Evolutionary conservation across 768 basidiomycete species (phyloP).

Genomic region (Mycena venus): DNA sequence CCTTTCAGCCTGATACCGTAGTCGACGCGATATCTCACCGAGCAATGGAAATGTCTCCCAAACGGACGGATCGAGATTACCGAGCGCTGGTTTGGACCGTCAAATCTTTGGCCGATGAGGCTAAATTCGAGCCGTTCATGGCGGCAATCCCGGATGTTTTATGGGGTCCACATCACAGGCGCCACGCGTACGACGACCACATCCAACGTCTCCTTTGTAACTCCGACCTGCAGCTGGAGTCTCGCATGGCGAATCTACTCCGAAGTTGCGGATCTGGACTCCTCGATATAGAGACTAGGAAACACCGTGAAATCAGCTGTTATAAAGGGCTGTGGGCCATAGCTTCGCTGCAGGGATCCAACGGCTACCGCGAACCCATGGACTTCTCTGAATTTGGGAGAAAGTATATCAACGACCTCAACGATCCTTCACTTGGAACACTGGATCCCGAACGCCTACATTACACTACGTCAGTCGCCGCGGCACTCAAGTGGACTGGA

Average conservation of each 20-base stretch:
- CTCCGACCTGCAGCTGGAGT: not conserved
- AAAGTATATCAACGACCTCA: not conserved
- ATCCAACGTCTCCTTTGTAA: not conserved
- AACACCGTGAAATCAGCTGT: not conserved
- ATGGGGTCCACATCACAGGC: not conserved
- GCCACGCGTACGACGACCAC: not conserved
- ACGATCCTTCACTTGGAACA: not conserved
- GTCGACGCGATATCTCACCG: not conserved
- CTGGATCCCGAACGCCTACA: not conserved
- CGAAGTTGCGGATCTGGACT: not conserved
- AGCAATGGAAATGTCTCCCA: not conserved
- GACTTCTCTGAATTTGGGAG: not conserved
- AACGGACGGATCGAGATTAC: not conserved
- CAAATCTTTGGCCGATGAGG: not conserved
- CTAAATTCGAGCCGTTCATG: not conserved
- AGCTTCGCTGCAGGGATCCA: not conserved
- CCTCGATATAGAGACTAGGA: not conserved
- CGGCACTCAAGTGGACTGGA: not conserved
- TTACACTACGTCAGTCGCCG: not conserved
- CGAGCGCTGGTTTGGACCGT: not conserved
- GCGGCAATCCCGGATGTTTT: not conserved
- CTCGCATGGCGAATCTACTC: not conserved
- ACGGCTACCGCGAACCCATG: not conserved
- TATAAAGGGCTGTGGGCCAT: not conserved
- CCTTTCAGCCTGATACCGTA: not conserved